Conservation (phyloP, 768 basidiomycete species). For the Coprinopsis strossmayeri region DNA sequence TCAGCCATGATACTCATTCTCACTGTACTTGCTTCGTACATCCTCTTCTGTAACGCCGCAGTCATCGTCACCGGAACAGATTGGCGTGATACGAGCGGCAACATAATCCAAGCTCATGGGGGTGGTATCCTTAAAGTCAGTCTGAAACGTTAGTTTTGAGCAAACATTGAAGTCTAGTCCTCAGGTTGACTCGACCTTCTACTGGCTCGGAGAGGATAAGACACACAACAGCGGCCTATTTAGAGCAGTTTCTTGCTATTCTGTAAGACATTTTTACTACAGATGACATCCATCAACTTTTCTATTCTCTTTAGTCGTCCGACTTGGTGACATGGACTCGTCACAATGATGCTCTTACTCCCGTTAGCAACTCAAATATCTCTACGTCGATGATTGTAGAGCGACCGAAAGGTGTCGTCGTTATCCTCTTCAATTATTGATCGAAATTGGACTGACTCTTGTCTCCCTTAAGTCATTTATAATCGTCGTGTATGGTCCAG, state of each 20-base stretch:
- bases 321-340: constrained; percentile 51
- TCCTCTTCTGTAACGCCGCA: constrained; percentile 17
- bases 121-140: constrained; percentile 55
- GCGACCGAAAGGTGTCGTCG: constrained; percentile 46
- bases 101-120: constrained; percentile 58
- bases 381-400: constrained; percentile 55
- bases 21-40: background rate
- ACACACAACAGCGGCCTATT: constrained; percentile 47
- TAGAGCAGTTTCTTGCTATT: constrained; percentile 53
- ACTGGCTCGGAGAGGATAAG: constrained; percentile 65
- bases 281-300: constrained; percentile 1
- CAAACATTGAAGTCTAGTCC: background rate
- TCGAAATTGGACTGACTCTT: constrained; percentile 2
- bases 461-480: constrained; percentile 35
- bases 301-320: constrained; percentile 39
- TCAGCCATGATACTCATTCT: background rate
- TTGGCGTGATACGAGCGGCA: constrained; percentile 58
- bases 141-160: background rate
- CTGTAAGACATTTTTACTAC: constrained; percentile 24
- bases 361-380: constrained; percentile 47
- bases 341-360: constrained; percentile 52
- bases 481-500: constrained; percentile 39
- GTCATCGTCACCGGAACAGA: constrained; percentile 57
- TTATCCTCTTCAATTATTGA: too few relatives aligned
- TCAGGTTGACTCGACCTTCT: constrained; percentile 48